Percentiles rank a stretch among this genome's conserved stretches.
Evolutionary conservation across 2,329 filamentous ascomycete species (phyloP).

Genomic region (Teratosphaeria zuluensis): DNA sequence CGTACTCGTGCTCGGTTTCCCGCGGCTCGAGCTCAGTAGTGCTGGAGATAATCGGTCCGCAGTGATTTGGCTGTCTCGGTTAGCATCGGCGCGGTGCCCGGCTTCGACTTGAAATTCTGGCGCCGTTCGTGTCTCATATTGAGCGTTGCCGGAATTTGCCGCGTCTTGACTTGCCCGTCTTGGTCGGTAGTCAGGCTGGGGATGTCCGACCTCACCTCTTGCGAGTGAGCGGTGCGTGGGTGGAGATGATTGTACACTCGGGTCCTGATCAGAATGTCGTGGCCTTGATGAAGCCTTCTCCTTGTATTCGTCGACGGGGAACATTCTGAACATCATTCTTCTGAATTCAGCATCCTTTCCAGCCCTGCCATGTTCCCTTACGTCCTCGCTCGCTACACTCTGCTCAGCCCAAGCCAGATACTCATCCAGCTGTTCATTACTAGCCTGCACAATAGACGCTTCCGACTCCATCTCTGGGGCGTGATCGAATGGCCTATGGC

Average conservation of each 20-base stretch:
- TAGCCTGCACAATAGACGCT: conserved; percentile 54
- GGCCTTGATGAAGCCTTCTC: background rate
- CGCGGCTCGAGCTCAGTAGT: background rate
- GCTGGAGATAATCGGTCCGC: background rate
- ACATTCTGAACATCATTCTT: conserved; percentile 32
- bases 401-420: conserved; percentile 73
- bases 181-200: background rate
- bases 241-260: background rate
- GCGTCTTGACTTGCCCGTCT: conserved; percentile 26
- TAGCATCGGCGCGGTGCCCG: conserved; percentile 9
- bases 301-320: conserved; percentile 20
- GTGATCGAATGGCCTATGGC: background rate
- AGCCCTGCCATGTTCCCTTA: conserved; percentile 24
- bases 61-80: conserved; percentile 22
- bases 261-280: background rate
- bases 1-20: background rate
- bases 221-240: background rate
- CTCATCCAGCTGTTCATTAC: conserved; percentile 53
- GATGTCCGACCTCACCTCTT: conserved; percentile 8
- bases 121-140: background rate
- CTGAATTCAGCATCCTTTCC: conserved; percentile 30
- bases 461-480: conserved; percentile 34
- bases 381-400: conserved; percentile 47
- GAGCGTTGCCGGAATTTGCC: conserved; percentile 11
- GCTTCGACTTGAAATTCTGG: background rate